Evolutionary conservation across 73 alveolate genomes (phyloP), one percentile per base, ranked within the genome.

Genomic region (Paramecium sonneborni): DNA sequence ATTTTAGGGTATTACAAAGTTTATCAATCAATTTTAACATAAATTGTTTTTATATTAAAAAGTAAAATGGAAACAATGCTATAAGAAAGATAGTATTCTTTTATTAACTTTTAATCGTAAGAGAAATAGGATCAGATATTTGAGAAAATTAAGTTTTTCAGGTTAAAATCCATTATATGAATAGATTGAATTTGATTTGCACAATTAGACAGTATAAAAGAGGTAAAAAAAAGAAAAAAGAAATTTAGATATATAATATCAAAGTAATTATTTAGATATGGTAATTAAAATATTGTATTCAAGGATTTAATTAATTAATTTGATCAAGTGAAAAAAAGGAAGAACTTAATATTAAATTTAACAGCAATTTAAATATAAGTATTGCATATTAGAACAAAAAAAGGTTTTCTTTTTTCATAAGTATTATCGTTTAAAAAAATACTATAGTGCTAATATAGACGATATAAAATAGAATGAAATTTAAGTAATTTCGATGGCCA

Each of bases 81-180:
- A 4, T 12, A 43, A 46, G 90, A 79, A 28, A 46, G 90, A 79
- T 23, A 23, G 48, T 32, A 79, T 79, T 14, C 52, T 79, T 30
- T 55, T 48, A 23, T 39, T 79, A 10, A 79, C 90, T n/a, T 79
- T 79, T 18, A 79, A 79, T 79, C 74, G 20, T 41, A 76, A 79
- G 52, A 21, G 90, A 46, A 79, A 76, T 79, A 23, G 56, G 9
- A 46, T 79, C n/a, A 79, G 39, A 9, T 79, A 79, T 21, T 39
- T 79, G 30, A 43, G 76, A 1, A 12, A 79, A 79, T 56, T 76
- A 12, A 26, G 30, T 23, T 43, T 23, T 6, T 34, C 39, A 46
- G 76, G 57, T 1, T 74, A 79, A n/a, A 79, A 43, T 18, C 90
- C 90, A 20, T 23, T 46, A 21, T 41, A 79, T 41, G 90, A 79